Conservation (phyloP, 2,329 filamentous ascomycete species). For the Cercospora berteroae region DNA sequence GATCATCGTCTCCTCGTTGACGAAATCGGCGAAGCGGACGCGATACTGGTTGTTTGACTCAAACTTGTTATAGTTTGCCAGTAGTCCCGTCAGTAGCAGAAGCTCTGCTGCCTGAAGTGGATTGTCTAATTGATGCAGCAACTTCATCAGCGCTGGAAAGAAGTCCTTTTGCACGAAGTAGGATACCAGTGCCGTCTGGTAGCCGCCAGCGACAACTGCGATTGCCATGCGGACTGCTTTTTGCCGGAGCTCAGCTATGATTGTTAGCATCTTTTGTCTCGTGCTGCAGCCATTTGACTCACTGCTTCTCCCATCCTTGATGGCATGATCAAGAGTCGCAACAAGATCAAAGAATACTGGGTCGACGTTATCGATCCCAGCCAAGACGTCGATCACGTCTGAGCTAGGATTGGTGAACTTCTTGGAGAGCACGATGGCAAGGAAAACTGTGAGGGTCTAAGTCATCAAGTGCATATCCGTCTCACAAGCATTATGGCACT, state of each 20-base stretch:
- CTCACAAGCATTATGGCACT: constrained; percentile 33
- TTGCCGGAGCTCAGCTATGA: constrained; percentile 66
- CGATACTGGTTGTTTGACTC: constrained; percentile 97
- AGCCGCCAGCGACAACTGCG: constrained; percentile 86
- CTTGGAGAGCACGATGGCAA: constrained; percentile 78
- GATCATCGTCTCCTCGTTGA: constrained; percentile 83
- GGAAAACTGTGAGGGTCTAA: constrained; percentile 85
- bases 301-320: constrained; percentile 72
- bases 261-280: constrained; percentile 4
- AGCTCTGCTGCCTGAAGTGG: constrained; percentile 63
- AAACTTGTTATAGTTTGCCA: constrained; percentile 99
- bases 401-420: constrained; percentile 94
- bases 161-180: constrained; percentile 94
- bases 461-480: constrained; percentile 43
- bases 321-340: constrained; percentile 73
- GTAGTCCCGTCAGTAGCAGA: constrained; percentile 77
- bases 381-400: constrained; percentile 86
- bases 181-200: constrained; percentile 88
- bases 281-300: constrained; percentile 37
- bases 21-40: constrained; percentile 86
- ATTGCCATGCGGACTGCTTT: constrained; percentile 80
- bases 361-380: constrained; percentile 86
- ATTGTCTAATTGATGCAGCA: constrained; percentile 74
- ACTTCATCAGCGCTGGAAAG: constrained; percentile 94
- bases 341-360: constrained; percentile 86